Evolutionary conservation across 1,139 yeast genomes (phyloP).

Genomic region (Williopsis jadinii): DNA sequence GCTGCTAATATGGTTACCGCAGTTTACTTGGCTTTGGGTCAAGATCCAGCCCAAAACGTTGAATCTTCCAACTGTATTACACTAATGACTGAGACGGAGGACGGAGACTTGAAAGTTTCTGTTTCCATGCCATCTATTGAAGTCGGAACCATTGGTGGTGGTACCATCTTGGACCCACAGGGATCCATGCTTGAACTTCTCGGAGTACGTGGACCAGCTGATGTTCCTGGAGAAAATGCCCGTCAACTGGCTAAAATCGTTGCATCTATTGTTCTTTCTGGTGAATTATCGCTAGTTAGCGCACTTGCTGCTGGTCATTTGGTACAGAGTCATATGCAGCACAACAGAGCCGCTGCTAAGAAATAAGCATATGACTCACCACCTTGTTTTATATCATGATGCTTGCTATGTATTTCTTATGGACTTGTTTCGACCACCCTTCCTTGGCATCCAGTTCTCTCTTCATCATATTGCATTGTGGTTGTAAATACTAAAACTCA

Average conservation of each 20-base stretch:
- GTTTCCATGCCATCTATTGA: constrained; percentile 99
- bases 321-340: constrained; percentile 96
- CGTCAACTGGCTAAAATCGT: constrained; percentile 91
- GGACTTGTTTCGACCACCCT: too few relatives aligned
- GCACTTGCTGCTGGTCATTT: constrained; percentile 98
- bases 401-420: too few relatives aligned
- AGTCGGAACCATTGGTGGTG: constrained; percentile 99
- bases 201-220: constrained; percentile 94
- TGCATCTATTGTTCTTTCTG: constrained; percentile 94
- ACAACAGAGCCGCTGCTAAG: constrained; percentile 61
- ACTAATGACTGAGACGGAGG: constrained; percentile 69
- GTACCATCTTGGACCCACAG: constrained; percentile 96
- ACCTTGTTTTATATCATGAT: too few relatives aligned
- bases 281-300: constrained; percentile 87
- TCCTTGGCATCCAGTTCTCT: too few relatives aligned
- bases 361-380: constrained; percentile 5
- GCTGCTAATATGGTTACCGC: constrained; percentile 97
- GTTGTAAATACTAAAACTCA: too few relatives aligned
- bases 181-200: constrained; percentile 91
- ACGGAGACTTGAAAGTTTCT: constrained; percentile 81
- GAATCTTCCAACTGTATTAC: constrained; percentile 98
- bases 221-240: constrained; percentile 91
- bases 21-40: constrained; percentile 90
- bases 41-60: constrained; percentile 97
- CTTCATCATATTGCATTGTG: too few relatives aligned